Percentiles rank a stretch among this genome's conserved stretches.
Evolutionary conservation across 2,329 filamentous ascomycete genomes (phyloP).

Genomic region (Neospermospora avenae): DNA sequence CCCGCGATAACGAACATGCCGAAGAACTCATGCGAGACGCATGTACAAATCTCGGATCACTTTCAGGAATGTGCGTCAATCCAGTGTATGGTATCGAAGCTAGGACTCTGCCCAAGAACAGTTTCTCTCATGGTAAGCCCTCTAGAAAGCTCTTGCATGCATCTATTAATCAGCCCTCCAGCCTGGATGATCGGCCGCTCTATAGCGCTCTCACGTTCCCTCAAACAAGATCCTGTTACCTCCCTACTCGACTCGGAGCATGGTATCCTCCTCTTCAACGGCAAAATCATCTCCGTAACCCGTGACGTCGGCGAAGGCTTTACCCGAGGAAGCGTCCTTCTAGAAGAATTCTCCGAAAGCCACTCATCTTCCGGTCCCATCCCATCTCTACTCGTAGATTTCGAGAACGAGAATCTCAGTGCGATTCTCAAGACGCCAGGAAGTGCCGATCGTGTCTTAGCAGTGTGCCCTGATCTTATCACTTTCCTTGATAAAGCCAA

Average conservation of each 20-base stretch:
- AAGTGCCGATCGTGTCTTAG: conserved; percentile 24
- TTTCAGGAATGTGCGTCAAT: conserved; percentile 30
- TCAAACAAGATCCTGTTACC: conserved; percentile 29
- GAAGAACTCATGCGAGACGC: conserved; percentile 32
- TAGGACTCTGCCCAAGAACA: conserved; percentile 30
- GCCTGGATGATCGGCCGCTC: conserved; percentile 55
- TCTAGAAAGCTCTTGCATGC: not conserved
- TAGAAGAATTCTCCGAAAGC: conserved; percentile 21
- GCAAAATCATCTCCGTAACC: conserved; percentile 32
- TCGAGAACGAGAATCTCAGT: conserved; percentile 34
- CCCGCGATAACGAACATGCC: conserved; percentile 25
- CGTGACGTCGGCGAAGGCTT: conserved; percentile 30
- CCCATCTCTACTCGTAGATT: conserved; percentile 27
- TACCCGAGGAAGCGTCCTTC: conserved; percentile 30
- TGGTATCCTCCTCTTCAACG: conserved; percentile 31
- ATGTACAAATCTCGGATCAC: conserved; percentile 28
- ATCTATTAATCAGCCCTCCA: conserved; percentile 8
- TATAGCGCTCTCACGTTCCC: conserved; percentile 42
- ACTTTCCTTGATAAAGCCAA: conserved; percentile 43
- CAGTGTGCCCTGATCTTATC: conserved; percentile 33
- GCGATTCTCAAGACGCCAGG: conserved; percentile 23
- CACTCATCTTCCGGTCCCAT: not conserved
- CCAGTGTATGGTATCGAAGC: conserved; percentile 31
- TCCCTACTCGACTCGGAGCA: conserved; percentile 29
- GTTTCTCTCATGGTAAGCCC: conserved; percentile 30